These are phyloP conservation scores for Metschnikowia henanensis DNA, from an alignment of 805 yeast genomes.

Conservation along the genomic window DNA sequence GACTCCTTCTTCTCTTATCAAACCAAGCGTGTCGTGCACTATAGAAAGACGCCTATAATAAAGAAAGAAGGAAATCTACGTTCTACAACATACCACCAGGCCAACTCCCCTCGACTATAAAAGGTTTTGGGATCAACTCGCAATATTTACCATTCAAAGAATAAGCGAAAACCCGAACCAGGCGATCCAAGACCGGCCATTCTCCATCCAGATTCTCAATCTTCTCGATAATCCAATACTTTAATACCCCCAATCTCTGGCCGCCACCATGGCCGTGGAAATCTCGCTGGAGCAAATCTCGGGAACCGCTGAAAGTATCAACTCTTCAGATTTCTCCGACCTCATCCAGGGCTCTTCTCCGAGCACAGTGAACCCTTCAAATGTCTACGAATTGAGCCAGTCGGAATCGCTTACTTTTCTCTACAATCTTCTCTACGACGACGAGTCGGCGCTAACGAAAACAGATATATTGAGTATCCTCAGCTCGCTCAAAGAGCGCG, in stretches of 20 bases:
- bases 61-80: no score
- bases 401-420: conserved; percentile 43
- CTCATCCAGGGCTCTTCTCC: conserved; percentile 3
- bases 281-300: conserved; percentile 16
- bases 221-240: no score
- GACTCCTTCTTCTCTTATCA: no score
- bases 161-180: no score
- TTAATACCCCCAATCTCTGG: no score
- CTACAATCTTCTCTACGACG: conserved; percentile 40
- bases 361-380: conserved; percentile 15
- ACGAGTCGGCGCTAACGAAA: conserved; percentile 31
- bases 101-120: no score
- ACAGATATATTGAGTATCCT: conserved; percentile 37
- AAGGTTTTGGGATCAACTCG: no score
- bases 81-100: background rate
- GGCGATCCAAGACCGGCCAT: no score
- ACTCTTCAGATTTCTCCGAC: conserved; percentile 6
- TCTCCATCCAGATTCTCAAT: no score
- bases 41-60: conserved; percentile 1
- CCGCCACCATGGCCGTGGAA: conserved; percentile 20
- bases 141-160: no score
- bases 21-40: conserved; percentile 6
- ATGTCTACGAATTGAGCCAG: conserved; percentile 39
- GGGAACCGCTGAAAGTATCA: conserved; percentile 6
- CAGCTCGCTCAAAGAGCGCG: conserved; percentile 37